phyloP scores from a whole-genome alignment of 176 grass and related monocot species.

The Poa pratensis region DNA sequence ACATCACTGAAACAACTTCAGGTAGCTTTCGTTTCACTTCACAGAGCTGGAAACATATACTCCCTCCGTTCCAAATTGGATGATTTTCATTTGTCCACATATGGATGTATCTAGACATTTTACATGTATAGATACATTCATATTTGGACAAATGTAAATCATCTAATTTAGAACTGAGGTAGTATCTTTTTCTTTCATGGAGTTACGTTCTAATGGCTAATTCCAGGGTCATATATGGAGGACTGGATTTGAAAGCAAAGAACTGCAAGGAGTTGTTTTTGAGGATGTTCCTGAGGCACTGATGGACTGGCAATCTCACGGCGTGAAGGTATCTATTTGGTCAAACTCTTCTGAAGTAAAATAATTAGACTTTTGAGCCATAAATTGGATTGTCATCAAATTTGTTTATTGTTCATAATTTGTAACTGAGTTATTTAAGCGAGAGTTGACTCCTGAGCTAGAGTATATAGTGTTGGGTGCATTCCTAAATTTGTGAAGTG shows the following conservation, averaged over 20 bases:
- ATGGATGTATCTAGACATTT: too few species aligned
- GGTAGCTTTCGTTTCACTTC: constrained; percentile 52
- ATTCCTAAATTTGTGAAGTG: neutral
- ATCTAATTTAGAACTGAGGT: too few species aligned
- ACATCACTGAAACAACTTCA: constrained; percentile 98
- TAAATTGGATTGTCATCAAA: neutral
- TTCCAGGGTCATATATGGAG: constrained; percentile 99
- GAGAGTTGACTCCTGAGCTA: constrained; percentile 10
- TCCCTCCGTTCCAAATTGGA: too few species aligned
- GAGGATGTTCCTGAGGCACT: constrained; percentile 87
- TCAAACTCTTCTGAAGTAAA: constrained; percentile 15
- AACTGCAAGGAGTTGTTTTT: constrained; percentile 86
- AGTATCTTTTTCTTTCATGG: neutral
- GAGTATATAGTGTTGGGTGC: neutral
- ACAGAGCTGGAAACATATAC: constrained; percentile 27
- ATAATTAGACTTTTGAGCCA: neutral
- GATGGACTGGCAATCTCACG: constrained; percentile 80
- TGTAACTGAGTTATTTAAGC: neutral
- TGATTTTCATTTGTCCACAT: too few species aligned
- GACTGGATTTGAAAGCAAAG: constrained; percentile 84
- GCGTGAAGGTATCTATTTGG: constrained; percentile 63
- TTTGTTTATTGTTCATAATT: constrained; percentile 8
- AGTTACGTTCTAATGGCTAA: constrained; percentile 31
- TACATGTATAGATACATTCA: too few species aligned
- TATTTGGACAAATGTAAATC: too few species aligned